Percentiles rank a stretch among this genome's conserved stretches.
Conservation (phyloP, 495 filamentous ascomycete genomes). For the Choiromyces venosus region DNA sequence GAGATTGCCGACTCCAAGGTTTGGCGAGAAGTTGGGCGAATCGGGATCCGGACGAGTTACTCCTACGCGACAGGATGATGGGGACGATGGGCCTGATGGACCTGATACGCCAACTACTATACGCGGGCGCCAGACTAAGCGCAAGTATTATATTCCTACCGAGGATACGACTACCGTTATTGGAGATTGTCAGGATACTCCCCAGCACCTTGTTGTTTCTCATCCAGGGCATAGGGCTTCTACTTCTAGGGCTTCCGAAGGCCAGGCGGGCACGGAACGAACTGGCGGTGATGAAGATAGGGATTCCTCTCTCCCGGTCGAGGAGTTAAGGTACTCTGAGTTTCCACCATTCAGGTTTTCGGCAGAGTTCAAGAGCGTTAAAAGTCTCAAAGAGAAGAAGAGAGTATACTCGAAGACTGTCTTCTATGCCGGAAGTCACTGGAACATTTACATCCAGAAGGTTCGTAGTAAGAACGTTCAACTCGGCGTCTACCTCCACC, state of each 20-base stretch:
- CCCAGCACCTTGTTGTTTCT: constrained; percentile 35
- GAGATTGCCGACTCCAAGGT: constrained; percentile 22
- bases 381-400: constrained; percentile 56
- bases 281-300: constrained; percentile 9
- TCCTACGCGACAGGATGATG: constrained; percentile 19
- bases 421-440: constrained; percentile 57
- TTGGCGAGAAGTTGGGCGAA: constrained; percentile 33
- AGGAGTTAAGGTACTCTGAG: constrained; percentile 49
- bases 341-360: constrained; percentile 58
- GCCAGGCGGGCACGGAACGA: not conserved
- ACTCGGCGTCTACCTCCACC: constrained; percentile 57
- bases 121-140: constrained; percentile 46
- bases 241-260: constrained; percentile 16
- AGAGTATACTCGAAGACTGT: constrained; percentile 57
- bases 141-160: constrained; percentile 56
- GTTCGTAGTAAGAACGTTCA: constrained; percentile 54
- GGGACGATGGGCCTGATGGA: constrained; percentile 4
- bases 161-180: constrained; percentile 57
- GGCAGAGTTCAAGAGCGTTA: constrained; percentile 55
- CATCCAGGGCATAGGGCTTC: constrained; percentile 30
- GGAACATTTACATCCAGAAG: constrained; percentile 62
- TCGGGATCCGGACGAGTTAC: constrained; percentile 30
- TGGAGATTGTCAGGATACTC: constrained; percentile 46
- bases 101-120: constrained; percentile 29
- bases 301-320: constrained; percentile 11